phyloP scores from a whole-genome alignment of 2,329 filamentous ascomycete species.

The Sporothrix dimorphospora region DNA sequence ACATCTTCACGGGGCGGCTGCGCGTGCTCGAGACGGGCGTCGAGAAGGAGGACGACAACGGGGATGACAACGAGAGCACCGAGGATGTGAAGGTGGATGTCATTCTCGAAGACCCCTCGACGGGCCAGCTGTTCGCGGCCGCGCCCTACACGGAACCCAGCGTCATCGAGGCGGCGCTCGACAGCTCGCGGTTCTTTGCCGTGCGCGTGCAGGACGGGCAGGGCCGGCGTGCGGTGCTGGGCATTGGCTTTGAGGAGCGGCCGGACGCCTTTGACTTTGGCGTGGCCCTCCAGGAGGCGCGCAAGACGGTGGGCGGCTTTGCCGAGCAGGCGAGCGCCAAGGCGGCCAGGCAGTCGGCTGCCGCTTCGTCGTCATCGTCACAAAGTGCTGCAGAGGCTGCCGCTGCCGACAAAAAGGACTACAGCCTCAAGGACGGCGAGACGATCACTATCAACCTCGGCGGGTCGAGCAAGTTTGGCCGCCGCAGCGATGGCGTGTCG shows the following conservation, averaged over 20 bases:
- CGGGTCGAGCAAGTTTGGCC: constrained; percentile 53
- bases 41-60: constrained; percentile 40
- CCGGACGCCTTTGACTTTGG: constrained; percentile 85
- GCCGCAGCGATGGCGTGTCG: constrained; percentile 45
- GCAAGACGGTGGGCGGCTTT: constrained; percentile 59
- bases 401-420: constrained; percentile 65
- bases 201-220: constrained; percentile 75
- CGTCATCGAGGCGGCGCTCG: constrained; percentile 75
- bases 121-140: constrained; percentile 78
- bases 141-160: constrained; percentile 71
- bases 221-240: constrained; percentile 76
- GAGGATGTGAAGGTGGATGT: constrained; percentile 72
- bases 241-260: constrained; percentile 85
- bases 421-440: constrained; percentile 85
- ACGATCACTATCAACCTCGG: constrained; percentile 82
- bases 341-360: constrained; percentile 42
- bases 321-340: constrained; percentile 40
- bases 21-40: constrained; percentile 77
- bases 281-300: constrained; percentile 76
- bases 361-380: background rate
- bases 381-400: background rate
- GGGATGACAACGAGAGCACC: constrained; percentile 36
- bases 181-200: constrained; percentile 84
- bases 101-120: constrained; percentile 74
- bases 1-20: constrained; percentile 84